phyloP scores from a whole-genome alignment of 495 filamentous ascomycete species.

The Aspergillus conjunctus region DNA sequence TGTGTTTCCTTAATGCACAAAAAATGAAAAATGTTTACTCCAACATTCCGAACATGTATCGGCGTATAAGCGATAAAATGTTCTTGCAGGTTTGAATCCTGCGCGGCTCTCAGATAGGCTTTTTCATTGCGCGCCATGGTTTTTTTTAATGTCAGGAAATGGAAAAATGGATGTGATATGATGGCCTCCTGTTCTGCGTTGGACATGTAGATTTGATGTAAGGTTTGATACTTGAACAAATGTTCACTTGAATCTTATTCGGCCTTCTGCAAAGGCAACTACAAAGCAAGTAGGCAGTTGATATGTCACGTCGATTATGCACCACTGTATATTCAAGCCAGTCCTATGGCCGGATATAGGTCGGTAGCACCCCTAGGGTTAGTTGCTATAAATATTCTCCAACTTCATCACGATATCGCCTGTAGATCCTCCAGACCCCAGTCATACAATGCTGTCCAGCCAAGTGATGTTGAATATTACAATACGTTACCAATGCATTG shows the following conservation, averaged over 20 bases:
- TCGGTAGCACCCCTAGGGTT: too few species aligned
- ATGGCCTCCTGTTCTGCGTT: slow-evolving; percentile 14
- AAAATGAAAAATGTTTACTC: slow-evolving; percentile 21
- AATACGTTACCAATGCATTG: slow-evolving; percentile 4
- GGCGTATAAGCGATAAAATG: slow-evolving; percentile 29
- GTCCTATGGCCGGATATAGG: too few species aligned
- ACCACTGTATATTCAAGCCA: too few species aligned
- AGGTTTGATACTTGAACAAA: too few species aligned
- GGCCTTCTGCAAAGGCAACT: too few species aligned
- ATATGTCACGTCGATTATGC: too few species aligned
- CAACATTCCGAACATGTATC: slow-evolving; percentile 23
- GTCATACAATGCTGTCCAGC: too few species aligned
- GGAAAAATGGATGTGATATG: slow-evolving; percentile 30
- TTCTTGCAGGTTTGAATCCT: slow-evolving; percentile 24
- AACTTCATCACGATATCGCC: too few species aligned
- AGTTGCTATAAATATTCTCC: too few species aligned
- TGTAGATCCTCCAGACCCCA: too few species aligned
- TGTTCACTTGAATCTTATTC: too few species aligned
- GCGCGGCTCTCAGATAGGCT: slow-evolving; percentile 29
- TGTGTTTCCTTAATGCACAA: slow-evolving; percentile 28
- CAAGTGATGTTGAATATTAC: background rate
- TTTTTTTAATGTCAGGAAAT: slow-evolving; percentile 24
- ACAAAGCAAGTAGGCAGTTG: too few species aligned
- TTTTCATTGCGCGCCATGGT: slow-evolving; percentile 29
- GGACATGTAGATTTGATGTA: slow-evolving; percentile 27